Evolutionary conservation across 805 yeast species (phyloP), one percentile per base, ranked within the genome.

Genomic region (Ogataea henricii): DNA sequence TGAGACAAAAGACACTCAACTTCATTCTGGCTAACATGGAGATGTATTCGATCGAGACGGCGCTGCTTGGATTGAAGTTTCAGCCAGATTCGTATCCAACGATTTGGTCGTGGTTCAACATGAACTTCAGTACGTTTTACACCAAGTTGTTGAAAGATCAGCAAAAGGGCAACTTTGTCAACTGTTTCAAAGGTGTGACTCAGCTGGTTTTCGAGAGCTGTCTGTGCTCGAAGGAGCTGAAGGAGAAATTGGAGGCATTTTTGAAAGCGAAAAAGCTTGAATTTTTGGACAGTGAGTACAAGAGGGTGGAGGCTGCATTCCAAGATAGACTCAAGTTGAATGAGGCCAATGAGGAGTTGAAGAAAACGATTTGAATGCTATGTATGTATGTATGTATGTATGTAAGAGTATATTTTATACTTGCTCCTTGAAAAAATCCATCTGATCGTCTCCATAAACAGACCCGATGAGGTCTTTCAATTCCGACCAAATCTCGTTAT

Each of bases 21-120:
- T 83, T 76, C 58, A 78, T 84, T 12, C 62, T 66, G 45, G 76
- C 77, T 38, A 84, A 83, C 58, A 75, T 81, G 45, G 85, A 81
- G 53, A 69, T 77, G 7, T 71, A 69, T 23, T 61, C 78, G 57
- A 74, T 83, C 36, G 89, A 83, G 55, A 56, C 78, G 43, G 81
- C 79, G 0, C 63, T 85, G n/a, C 59, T 82, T 30, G 89, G 89
- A 44, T 65, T 75, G 53, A 71, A 66, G 59, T 71, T 67, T 60
- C 73, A 64, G 41, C 60, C 57, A 46, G 63, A 52, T 43, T 50
- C 54, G 40, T 63, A 42, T 51, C 58, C 67, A 6, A 53, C 62
- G 36, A 54, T 82, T 8, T 82, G 83, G 80, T 65, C 71, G 3
- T 85, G 89, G 89, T 83, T 74, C 63, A 66, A 56, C 36, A 58